A percentile compares a stretch with the other conserved stretches of the same genome.
These are phyloP conservation scores for Pythium utonaiense DNA, from an alignment of 352 stramenopile genomes.

Conservation along the genomic window DNA sequence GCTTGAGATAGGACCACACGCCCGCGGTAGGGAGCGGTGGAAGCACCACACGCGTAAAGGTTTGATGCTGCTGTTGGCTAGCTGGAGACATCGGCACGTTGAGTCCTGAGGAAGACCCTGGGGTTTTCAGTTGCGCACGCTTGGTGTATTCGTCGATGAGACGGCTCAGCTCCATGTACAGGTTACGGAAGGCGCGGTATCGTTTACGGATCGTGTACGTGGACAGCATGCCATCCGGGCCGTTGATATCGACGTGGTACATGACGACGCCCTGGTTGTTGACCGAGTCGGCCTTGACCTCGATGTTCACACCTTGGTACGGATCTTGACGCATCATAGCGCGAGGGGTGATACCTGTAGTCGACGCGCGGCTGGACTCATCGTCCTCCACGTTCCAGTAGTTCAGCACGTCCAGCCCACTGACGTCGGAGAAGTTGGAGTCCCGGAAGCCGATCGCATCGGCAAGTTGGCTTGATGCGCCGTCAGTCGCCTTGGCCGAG, in stretches of 20 bases:
- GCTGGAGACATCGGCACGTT: conserved; percentile 29
- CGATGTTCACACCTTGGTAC: conserved; percentile 60
- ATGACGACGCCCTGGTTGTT: conserved; percentile 65
- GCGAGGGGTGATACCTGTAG: conserved; percentile 28
- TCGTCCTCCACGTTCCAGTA: conserved; percentile 49
- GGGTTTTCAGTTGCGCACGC: conserved; percentile 2
- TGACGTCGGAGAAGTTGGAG: conserved; percentile 62
- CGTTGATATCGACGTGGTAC: conserved; percentile 88
- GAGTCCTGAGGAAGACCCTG: conserved; percentile 18
- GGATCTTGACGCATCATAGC: conserved; percentile 35
- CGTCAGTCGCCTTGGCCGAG: conserved; percentile 24
- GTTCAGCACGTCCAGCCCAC: conserved; percentile 53
- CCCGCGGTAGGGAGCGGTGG: conserved; percentile 59
- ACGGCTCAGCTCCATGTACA: conserved; percentile 60
- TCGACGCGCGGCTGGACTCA: conserved; percentile 24
- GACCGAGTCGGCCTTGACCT: conserved; percentile 53
- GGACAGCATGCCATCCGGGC: conserved; percentile 62
- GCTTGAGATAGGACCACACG: conserved; percentile 81
- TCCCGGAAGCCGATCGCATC: conserved; percentile 28
- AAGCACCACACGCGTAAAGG: conserved; percentile 27
- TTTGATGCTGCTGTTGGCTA: conserved; percentile 28
- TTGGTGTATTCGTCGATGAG: conserved; percentile 43
- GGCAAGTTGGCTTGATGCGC: neutral
- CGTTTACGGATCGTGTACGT: conserved; percentile 84
- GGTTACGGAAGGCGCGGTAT: conserved; percentile 77